These are phyloP conservation scores for Nitzschia inconspicua DNA, from an alignment of 108 stramenopile genomes.

Conservation along the genomic window DNA sequence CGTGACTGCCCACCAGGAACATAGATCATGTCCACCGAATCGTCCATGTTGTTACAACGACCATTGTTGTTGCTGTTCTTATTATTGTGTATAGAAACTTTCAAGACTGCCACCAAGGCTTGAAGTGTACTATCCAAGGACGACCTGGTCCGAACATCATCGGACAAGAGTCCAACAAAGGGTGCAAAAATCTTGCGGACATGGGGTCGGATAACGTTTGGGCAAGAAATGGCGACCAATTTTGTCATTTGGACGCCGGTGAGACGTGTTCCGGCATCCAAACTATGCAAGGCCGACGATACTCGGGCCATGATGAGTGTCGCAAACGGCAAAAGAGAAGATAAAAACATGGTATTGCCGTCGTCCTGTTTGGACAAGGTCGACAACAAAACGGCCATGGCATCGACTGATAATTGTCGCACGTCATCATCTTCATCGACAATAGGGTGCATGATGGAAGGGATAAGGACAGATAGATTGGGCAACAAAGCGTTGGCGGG, in stretches of 20 bases:
- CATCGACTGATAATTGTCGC: conserved; percentile 40
- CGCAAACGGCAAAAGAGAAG: conserved; percentile 56
- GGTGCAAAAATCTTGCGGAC: conserved; percentile 14
- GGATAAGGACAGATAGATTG: conserved; percentile 51
- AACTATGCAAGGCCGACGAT: conserved; percentile 72
- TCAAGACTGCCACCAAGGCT: conserved; percentile 17
- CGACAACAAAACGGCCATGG: conserved; percentile 43
- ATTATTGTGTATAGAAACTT: background rate
- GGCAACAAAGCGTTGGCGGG: conserved; percentile 28
- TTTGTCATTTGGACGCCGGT: conserved; percentile 54
- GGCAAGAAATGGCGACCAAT: conserved; percentile 39
- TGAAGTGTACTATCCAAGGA: conserved; percentile 3
- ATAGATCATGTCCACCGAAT: conserved; percentile 1
- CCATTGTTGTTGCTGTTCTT: background rate
- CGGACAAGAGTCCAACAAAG: conserved; percentile 18
- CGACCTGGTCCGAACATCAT: conserved; percentile 9
- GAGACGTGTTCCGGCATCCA: conserved; percentile 55
- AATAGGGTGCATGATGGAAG: conserved; percentile 26
- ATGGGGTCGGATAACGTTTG: conserved; percentile 2
- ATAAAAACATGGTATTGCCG: no score
- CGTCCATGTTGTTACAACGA: background rate
- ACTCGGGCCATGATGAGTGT: conserved; percentile 59
- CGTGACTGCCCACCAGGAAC: conserved; percentile 13
- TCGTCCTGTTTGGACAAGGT: conserved; percentile 14
- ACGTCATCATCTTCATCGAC: conserved; percentile 79